Conservation (phyloP, 78 protist genomes). For the Tieghemostelium lacteum region DNA sequence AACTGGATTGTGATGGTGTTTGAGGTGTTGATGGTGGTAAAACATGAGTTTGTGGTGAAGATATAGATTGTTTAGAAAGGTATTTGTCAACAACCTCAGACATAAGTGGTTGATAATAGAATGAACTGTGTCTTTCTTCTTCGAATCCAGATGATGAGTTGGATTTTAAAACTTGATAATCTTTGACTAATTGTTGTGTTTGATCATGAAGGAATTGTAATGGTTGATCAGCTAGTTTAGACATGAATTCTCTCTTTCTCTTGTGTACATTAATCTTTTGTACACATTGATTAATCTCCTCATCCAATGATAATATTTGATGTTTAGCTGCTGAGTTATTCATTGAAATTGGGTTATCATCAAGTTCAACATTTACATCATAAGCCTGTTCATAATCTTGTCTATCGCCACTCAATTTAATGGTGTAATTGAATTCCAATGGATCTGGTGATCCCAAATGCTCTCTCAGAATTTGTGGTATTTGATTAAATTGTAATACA, state of each 20-base stretch:
- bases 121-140: conserved; percentile 68
- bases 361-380: conserved; percentile 68
- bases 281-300: conserved; percentile 52
- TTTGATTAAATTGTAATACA: conserved; percentile 67
- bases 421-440: conserved; percentile 60
- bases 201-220: conserved; percentile 31
- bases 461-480: conserved; percentile 74
- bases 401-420: conserved; percentile 51
- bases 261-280: conserved; percentile 44
- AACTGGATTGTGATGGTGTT: too few relatives aligned
- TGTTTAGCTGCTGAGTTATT: neutral
- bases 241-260: conserved; percentile 61
- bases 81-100: conserved; percentile 37
- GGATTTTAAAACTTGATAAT: conserved; percentile 48
- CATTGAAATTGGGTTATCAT: conserved; percentile 11
- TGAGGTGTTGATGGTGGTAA: conserved; percentile 72
- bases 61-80: conserved; percentile 12
- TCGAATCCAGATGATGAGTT: conserved; percentile 62
- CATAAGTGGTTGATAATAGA: conserved; percentile 74
- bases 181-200: conserved; percentile 14
- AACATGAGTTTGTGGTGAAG: conserved; percentile 22
- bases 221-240: conserved; percentile 36
- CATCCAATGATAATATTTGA: conserved; percentile 30
- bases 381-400: conserved; percentile 70
- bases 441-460: conserved; percentile 72